These are phyloP conservation scores for Exophiala sideris DNA, from an alignment of 2,329 filamentous ascomycete species.

Conservation along the genomic window DNA sequence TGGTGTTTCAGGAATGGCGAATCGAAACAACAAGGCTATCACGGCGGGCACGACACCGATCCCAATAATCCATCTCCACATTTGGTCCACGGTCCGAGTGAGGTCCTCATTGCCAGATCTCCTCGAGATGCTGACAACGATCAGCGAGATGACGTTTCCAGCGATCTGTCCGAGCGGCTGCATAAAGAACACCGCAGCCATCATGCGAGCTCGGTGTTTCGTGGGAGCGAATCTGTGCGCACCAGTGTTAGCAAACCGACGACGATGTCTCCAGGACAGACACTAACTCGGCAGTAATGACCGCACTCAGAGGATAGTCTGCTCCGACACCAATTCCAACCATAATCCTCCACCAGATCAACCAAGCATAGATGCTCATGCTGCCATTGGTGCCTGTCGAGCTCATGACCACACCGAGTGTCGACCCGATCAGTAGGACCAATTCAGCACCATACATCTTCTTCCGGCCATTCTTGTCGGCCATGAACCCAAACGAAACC, in stretches of 20 bases:
- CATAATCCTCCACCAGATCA: conserved; percentile 48
- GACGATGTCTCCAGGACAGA: background rate
- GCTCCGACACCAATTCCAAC: conserved; percentile 60
- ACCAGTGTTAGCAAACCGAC: conserved; percentile 13
- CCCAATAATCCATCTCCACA: conserved; percentile 66
- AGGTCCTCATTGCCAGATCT: conserved; percentile 31
- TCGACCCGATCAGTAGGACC: conserved; percentile 46
- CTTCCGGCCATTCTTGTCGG: conserved; percentile 48
- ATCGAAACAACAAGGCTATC: conserved; percentile 63
- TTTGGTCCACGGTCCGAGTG: conserved; percentile 51
- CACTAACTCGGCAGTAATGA: conserved; percentile 65
- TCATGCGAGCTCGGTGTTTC: conserved; percentile 63
- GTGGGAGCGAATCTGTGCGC: conserved; percentile 48
- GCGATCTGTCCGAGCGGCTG: conserved; percentile 66
- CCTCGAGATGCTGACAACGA: conserved; percentile 37
- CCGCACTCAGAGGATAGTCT: conserved; percentile 64
- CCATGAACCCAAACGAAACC: conserved; percentile 46
- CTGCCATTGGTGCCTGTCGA: conserved; percentile 42
- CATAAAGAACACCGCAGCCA: conserved; percentile 66
- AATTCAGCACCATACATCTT: conserved; percentile 52
- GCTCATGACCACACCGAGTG: conserved; percentile 46
- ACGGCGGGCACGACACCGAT: conserved; percentile 62
- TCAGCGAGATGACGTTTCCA: conserved; percentile 59
- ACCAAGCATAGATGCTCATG: conserved; percentile 45
- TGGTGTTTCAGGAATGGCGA: conserved; percentile 64